Conservation (phyloP, 2,329 filamentous ascomycete genomes). For the Simplicillium sp. region DNA sequence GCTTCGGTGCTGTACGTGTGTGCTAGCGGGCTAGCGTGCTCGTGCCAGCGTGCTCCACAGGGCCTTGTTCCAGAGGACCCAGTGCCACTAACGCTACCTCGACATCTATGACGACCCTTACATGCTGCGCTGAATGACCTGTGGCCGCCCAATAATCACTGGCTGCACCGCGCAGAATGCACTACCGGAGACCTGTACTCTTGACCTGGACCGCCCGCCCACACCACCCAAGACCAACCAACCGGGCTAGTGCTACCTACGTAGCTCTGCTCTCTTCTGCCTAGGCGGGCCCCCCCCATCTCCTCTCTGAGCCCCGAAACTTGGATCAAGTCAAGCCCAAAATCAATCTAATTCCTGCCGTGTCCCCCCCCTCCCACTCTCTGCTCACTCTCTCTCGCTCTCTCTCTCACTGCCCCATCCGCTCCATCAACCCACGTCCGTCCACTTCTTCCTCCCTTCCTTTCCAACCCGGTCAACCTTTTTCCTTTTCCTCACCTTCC, state of each 20-base stretch:
- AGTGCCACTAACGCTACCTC: neutral
- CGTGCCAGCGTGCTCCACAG: neutral
- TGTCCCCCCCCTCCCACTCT: conserved; percentile 14
- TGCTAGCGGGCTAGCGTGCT: too few relatives aligned
- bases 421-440: conserved; percentile 10
- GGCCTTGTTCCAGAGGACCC: neutral
- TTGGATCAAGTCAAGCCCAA: neutral
- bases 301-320: neutral
- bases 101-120: neutral
- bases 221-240: neutral
- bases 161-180: too few relatives aligned
- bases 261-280: too few relatives aligned
- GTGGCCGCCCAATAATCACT: too few relatives aligned
- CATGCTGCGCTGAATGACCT: neutral
- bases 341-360: conserved; percentile 6
- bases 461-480: conserved; percentile 7
- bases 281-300: conserved; percentile 1
- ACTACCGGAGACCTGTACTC: too few relatives aligned
- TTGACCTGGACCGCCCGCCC: neutral
- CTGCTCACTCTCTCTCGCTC: conserved; percentile 10
- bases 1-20: too few relatives aligned
- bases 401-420: conserved; percentile 8
- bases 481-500: conserved; percentile 10
- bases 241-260: neutral
- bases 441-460: conserved; percentile 6